These are phyloP conservation scores for Linum lewisii DNA, from an alignment of 345 rosid species.

Conservation along the genomic window DNA sequence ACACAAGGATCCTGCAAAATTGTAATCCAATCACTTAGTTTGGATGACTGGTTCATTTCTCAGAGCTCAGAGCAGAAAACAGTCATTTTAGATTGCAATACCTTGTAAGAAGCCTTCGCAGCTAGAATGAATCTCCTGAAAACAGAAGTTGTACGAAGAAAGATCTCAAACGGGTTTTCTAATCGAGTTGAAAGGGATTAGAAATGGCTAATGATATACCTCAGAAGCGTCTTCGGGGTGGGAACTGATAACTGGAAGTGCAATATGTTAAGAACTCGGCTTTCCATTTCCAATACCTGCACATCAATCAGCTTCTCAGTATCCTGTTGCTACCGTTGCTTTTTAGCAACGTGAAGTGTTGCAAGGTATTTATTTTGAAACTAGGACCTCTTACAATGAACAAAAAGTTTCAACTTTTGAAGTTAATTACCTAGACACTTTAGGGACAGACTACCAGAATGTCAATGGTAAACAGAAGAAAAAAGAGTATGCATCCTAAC, in stretches of 20 bases:
- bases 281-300: slow-evolving; percentile 90
- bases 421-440: no score
- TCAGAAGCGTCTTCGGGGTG: slow-evolving; percentile 77
- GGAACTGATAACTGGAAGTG: slow-evolving; percentile 69
- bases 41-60: not conserved
- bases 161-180: slow-evolving; percentile 1
- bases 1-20: slow-evolving; percentile 38
- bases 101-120: slow-evolving; percentile 69
- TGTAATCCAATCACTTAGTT: slow-evolving; percentile 6
- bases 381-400: no score
- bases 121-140: slow-evolving; percentile 82
- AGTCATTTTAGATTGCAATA: slow-evolving; percentile 14
- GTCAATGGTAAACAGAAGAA: not conserved
- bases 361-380: no score
- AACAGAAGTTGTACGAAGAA: slow-evolving; percentile 10
- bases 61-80: not conserved
- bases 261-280: slow-evolving; percentile 53
- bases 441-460: no score
- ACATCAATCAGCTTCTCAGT: slow-evolving; percentile 18
- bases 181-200: not conserved
- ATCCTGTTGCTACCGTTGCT: not conserved
- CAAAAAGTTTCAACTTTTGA: no score
- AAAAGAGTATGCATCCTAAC: not conserved
- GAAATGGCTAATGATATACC: slow-evolving; percentile 32
- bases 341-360: not conserved